phyloP scores from a whole-genome alignment of 2,329 filamentous ascomycete genomes.

The Aspergillus novoparasiticus region DNA sequence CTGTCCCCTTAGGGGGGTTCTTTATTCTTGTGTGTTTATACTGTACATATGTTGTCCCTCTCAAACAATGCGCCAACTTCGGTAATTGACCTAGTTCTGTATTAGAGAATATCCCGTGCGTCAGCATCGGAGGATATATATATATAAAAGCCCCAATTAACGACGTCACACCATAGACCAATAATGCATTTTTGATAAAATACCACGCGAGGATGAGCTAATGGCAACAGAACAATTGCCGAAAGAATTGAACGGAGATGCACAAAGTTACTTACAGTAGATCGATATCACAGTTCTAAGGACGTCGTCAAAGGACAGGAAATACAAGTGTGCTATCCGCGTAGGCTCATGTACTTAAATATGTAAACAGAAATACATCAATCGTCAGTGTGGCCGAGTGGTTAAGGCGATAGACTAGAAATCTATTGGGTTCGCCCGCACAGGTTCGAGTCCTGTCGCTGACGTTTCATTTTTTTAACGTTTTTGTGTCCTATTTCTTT shows the following conservation, averaged over 20 bases:
- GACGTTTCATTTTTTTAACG: neutral
- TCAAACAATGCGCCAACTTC: no score
- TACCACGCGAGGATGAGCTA: neutral
- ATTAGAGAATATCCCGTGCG: no score
- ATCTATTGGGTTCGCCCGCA: neutral
- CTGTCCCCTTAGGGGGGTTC: no score
- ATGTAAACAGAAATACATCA: neutral
- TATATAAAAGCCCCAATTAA: no score
- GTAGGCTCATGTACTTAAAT: neutral
- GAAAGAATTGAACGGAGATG: neutral
- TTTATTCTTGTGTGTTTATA: no score
- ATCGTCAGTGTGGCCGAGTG: neutral
- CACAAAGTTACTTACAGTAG: neutral
- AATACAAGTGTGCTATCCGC: no score
- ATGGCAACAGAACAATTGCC: neutral
- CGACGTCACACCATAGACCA: neutral
- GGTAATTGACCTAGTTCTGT: no score
- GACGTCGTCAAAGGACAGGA: neutral
- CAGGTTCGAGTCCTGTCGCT: neutral
- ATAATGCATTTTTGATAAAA: neutral
- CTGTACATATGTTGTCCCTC: no score
- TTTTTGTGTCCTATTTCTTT: neutral
- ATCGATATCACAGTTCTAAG: neutral
- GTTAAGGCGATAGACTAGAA: neutral
- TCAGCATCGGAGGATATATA: no score